Percentiles rank a stretch among this genome's conserved stretches.
These are phyloP conservation scores for Diphasiastrum complanatum DNA, from an alignment of 83 land plant species.

Conservation along the genomic window DNA sequence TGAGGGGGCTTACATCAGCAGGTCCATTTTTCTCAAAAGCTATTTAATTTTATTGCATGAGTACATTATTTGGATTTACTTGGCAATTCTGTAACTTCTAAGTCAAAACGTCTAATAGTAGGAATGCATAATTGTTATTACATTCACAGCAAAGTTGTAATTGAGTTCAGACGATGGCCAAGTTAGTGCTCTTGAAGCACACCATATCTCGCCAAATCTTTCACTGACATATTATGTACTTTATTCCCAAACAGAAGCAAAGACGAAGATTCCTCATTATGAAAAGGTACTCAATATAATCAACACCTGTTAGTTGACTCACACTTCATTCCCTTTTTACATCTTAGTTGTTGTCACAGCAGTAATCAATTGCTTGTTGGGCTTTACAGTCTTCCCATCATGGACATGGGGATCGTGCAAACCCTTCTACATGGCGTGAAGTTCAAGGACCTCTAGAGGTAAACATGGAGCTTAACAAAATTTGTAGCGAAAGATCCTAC, in stretches of 20 bases:
- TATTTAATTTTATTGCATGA: too few relatives aligned
- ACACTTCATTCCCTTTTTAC: neutral
- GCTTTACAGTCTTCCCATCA: conserved; percentile 60
- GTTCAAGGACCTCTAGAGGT: conserved; percentile 87
- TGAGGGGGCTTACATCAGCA: conserved; percentile 53
- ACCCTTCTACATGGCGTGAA: conserved; percentile 85
- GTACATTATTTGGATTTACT: neutral
- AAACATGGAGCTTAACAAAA: neutral
- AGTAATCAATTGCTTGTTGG: neutral
- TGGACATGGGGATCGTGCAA: conserved; percentile 88
- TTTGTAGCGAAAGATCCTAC: too few relatives aligned
- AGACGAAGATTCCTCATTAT: conserved; percentile 76
- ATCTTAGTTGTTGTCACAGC: neutral
- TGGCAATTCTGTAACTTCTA: neutral
- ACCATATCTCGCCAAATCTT: too few relatives aligned
- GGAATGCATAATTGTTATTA: too few relatives aligned
- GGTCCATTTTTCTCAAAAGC: too few relatives aligned
- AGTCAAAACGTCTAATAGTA: too few relatives aligned
- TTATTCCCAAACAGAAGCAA: conserved; percentile 70
- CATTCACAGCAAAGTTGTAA: too few relatives aligned
- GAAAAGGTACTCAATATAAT: conserved; percentile 91
- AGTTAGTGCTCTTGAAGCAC: too few relatives aligned
- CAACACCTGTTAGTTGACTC: too few relatives aligned
- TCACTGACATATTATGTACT: too few relatives aligned
- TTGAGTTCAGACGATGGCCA: too few relatives aligned